A percentile compares a stretch with the other conserved stretches of the same genome.
These are phyloP conservation scores for sweet orange (Citrus sinensis) DNA, from an alignment of 345 rosid genomes.

Conservation along the genomic window DVS_A1.0 CM039163.1:37036501-37037000, in stretches of 20 bases:
- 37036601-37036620: conserved; percentile 53
- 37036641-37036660: conserved; percentile 71
- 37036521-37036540: conserved; percentile 25
- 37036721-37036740: conserved; percentile 42
- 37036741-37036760: conserved; percentile 8
- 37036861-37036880: background rate
- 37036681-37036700: conserved; percentile 80
- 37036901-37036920: too few species aligned
- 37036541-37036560: conserved; percentile 62
- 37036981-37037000: background rate
- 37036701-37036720: conserved; percentile 64
- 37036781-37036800: too few species aligned
- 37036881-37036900: background rate
- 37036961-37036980: background rate
- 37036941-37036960: background rate
- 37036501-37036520: conserved; percentile 9
- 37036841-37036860: background rate
- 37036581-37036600: conserved; percentile 28
- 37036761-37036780: too few species aligned
- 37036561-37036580: background rate
- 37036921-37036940: background rate
- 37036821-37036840: background rate
- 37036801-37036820: background rate
- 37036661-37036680: conserved; percentile 71
- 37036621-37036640: conserved; percentile 55